Evolutionary conservation across 305 asterid genomes (phyloP).

Genomic region (Fraxinus greggii): DNA sequence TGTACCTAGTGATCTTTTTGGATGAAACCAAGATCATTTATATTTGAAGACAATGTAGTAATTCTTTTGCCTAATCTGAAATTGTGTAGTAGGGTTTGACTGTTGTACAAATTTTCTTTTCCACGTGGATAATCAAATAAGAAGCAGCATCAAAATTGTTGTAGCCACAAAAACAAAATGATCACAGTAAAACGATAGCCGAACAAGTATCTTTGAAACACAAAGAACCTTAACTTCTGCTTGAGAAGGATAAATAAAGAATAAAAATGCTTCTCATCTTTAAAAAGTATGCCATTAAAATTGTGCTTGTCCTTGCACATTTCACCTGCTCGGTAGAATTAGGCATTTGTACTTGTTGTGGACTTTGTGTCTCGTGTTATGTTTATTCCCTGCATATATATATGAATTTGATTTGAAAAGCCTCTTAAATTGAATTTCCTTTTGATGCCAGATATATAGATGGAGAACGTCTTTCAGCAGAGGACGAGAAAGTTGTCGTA

Average conservation of each 20-base stretch:
- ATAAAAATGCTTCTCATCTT: not conserved
- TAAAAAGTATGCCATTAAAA: not conserved
- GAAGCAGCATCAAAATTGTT: not conserved
- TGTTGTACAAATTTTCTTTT: not conserved
- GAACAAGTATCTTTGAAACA: not conserved
- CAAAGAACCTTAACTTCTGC: not conserved
- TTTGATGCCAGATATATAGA: constrained; percentile 61
- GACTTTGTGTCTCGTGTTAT: not conserved
- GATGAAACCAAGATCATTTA: not conserved
- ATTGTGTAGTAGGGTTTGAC: not conserved
- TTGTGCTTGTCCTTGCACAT: not conserved
- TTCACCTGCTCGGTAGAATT: not conserved
- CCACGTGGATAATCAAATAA: not conserved
- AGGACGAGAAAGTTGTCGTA: constrained; percentile 66
- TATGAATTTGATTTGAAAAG: not conserved
- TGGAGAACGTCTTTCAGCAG: constrained; percentile 71
- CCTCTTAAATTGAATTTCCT: not conserved
- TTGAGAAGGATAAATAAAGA: not conserved
- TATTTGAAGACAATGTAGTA: not conserved
- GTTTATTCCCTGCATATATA: not conserved
- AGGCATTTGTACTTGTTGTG: not conserved
- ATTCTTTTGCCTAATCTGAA: not conserved
- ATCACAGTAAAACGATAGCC: not conserved
- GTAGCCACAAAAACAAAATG: not conserved
- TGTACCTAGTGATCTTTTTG: not conserved